Evolutionary conservation across 176 grass and related monocot genomes (phyloP), one percentile per base, ranked within the genome.

Genomic region (Dactylis glomerata): DNA sequence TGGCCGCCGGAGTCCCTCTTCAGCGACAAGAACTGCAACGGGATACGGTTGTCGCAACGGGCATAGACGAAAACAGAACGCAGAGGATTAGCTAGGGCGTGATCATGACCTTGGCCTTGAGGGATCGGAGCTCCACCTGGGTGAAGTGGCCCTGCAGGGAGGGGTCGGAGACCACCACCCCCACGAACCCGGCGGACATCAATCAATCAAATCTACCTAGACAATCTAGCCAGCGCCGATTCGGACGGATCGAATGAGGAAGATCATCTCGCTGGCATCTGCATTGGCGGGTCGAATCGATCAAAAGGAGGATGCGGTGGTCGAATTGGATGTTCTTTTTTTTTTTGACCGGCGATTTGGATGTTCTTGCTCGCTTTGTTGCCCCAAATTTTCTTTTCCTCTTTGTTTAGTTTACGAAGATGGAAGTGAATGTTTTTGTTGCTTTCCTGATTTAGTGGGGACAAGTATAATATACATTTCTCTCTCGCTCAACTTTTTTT

Each of bases 71-170:
- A 40, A 36, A n/a, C n/a, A n/a, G n/a, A 54, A 81, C 88, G 41
- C 11, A 4, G 44, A 0, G 22, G 84, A 65, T 83, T 69, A n/a
- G n/a, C n/a, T n/a, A 16, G 65, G 34, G 34, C 33, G 51, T 84
- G 86, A 46, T 46, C 44, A 17, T 8, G 90, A 44, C 95, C 89
- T 95, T 98, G 45, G 92, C 84, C 89, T 92, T 95, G 83, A 90
- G 89, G 37, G 87, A 81, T 82, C 95, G 92, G 72, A 98, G 89
- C 91, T 98, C 95, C 51, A 98, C 95, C 85, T 98, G 95, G 73
- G 95, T 98, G 92, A 98, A 98, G 75, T 98, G 95, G 33, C 89
- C 92, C 80, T 98, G 95, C 63, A 98, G 82, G 87, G 84, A 95
- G 34, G 95, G 96, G 89, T 98, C 96, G 84, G 96, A 95, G 76